Evolutionary conservation across 2,329 filamentous ascomycete species (phyloP).

Genomic region (Alternaria viburni): DNA sequence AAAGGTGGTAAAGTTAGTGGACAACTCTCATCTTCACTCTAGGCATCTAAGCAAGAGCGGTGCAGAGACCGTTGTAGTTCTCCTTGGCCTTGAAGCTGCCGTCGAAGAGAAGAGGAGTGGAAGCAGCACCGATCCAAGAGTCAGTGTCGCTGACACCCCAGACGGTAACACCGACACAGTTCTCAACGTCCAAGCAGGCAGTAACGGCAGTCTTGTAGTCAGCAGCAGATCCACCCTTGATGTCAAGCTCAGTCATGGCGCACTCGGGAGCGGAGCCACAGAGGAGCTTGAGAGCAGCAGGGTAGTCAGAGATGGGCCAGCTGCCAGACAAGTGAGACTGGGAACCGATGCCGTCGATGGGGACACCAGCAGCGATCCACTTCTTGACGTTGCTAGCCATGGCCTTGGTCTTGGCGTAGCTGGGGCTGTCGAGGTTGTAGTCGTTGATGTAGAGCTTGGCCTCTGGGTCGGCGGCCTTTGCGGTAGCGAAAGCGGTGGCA

Average conservation of each 20-base stretch:
- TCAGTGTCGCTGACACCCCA: slow-evolving; percentile 60
- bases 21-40: neutral
- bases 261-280: slow-evolving; percentile 62
- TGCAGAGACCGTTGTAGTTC: slow-evolving; percentile 42
- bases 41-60: slow-evolving; percentile 10
- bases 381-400: slow-evolving; percentile 67
- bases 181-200: slow-evolving; percentile 63
- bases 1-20: neutral
- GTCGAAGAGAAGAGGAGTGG: slow-evolving; percentile 53
- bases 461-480: slow-evolving; percentile 68
- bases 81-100: slow-evolving; percentile 50
- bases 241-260: slow-evolving; percentile 73
- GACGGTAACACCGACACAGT: slow-evolving; percentile 71
- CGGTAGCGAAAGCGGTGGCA: slow-evolving; percentile 71
- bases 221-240: slow-evolving; percentile 60
- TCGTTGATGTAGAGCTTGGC: slow-evolving; percentile 81
- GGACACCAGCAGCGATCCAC: slow-evolving; percentile 67
- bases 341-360: slow-evolving; percentile 69
- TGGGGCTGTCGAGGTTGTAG: slow-evolving; percentile 65
- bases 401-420: slow-evolving; percentile 62
- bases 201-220: slow-evolving; percentile 64
- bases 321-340: slow-evolving; percentile 61
- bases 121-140: slow-evolving; percentile 48
- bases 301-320: slow-evolving; percentile 54
- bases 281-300: slow-evolving; percentile 60